These are phyloP conservation scores for Saccharum officinarum DNA, from an alignment of 176 grass and related monocot genomes.

Conservation along the genomic window DNA sequence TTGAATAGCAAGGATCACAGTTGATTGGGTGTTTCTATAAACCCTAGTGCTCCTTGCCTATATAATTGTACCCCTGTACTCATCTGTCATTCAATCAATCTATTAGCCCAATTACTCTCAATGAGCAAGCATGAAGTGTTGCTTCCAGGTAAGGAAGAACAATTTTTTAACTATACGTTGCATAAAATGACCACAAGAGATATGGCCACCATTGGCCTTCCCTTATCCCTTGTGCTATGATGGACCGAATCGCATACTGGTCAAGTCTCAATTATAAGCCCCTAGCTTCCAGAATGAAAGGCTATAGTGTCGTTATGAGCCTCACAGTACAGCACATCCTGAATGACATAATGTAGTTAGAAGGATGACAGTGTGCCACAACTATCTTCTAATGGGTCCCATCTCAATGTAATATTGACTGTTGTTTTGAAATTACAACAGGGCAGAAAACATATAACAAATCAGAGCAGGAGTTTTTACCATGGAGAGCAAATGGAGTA, in stretches of 20 bases:
- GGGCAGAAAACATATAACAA: neutral
- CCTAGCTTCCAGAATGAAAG: neutral
- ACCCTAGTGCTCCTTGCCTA: no score
- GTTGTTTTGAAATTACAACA: neutral
- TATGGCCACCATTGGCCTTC: neutral
- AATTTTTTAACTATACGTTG: neutral
- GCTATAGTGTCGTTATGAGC: neutral
- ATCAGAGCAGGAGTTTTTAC: conserved; percentile 2
- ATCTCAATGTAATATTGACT: neutral
- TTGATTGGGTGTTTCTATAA: no score
- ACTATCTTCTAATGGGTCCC: neutral
- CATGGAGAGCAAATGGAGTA: conserved; percentile 35
- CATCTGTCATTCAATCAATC: no score
- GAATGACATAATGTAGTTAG: neutral
- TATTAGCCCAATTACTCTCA: no score
- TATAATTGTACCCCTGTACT: no score
- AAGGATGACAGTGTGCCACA: neutral
- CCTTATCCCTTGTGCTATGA: neutral
- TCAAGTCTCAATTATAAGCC: neutral
- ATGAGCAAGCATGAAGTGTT: neutral
- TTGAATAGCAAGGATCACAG: no score
- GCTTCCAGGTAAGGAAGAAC: neutral
- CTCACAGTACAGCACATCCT: neutral
- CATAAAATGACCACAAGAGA: no score
- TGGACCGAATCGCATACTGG: neutral